A percentile compares a stretch with the other conserved stretches of the same genome.
Conservation (phyloP, 225 moss, liverwort and hornwort genomes). For the Anthoceros angustus region DNA sequence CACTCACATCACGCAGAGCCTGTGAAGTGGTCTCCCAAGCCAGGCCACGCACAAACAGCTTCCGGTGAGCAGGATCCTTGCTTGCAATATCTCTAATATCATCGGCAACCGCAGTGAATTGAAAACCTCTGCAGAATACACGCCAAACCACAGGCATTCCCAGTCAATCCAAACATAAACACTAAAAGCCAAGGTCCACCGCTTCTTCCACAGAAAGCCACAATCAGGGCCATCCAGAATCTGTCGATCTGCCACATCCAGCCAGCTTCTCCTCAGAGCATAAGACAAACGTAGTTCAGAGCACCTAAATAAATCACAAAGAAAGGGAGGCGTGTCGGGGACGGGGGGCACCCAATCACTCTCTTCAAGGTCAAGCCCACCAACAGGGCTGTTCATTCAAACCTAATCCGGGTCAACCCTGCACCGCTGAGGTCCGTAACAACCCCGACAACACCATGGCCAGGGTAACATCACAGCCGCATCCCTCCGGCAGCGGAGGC, state of each 20-base stretch:
- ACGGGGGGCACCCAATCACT: background rate
- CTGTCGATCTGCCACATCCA: slow-evolving; percentile 7
- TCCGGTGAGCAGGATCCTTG: slow-evolving; percentile 99
- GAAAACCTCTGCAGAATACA: slow-evolving; percentile 99
- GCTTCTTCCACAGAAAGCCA: slow-evolving; percentile 14
- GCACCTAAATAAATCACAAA: background rate
- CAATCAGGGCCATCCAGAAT: slow-evolving; percentile 1
- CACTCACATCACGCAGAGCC: slow-evolving; percentile 99
- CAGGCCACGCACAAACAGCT: slow-evolving; percentile 99
- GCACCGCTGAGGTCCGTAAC: background rate
- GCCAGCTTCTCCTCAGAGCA: slow-evolving; percentile 6
- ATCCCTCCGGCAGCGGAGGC: too few species aligned
- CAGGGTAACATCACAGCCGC: too few species aligned
- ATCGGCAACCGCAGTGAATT: slow-evolving; percentile 99
- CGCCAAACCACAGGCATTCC: slow-evolving; percentile 79
- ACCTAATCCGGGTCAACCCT: slow-evolving; percentile 7
- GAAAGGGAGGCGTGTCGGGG: background rate
- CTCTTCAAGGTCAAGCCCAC: too few species aligned
- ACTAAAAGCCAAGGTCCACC: slow-evolving; percentile 12
- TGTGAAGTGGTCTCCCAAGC: slow-evolving; percentile 99
- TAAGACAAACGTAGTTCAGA: background rate
- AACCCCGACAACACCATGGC: background rate
- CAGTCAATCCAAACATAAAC: slow-evolving; percentile 86
- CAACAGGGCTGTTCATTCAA: slow-evolving; percentile 7
- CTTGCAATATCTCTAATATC: slow-evolving; percentile 99